Evolutionary conservation across 2,329 filamentous ascomycete genomes (phyloP), one percentile per base, ranked within the genome.

Genomic region (Chalara sp.): DNA sequence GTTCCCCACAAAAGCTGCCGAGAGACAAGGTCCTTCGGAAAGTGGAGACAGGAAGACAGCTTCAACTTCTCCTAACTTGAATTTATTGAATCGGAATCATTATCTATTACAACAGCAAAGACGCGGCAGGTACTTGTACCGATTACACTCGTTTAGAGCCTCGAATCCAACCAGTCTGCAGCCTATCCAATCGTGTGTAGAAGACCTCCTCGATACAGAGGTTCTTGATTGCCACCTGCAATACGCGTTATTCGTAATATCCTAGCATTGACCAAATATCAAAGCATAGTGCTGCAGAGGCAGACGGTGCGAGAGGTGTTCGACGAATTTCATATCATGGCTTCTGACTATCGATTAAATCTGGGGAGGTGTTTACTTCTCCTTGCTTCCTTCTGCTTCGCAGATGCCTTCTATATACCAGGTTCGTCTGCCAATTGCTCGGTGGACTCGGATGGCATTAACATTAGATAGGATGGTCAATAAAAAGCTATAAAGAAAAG

Each of bases 381-480:
- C 28, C 61, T 73, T 44, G 61, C 75, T 12, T 62, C 70, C 48
- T 57, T 78, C 50, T 75, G 76, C 32, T 72, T 74, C 52, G 71
- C 73, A 13, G 73, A 83, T 48, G 87, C 85, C 37, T 95, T 95
- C 68, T 95, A 95, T 67, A 86, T 95, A 60, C 89, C 89, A 61
- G 89, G 89, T 92, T 77, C 61, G 73, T 46, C 37, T 32, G 2
- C 10, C 32, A 13, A 39, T 40, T 43, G 35, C 32, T 11, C 41
- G 29, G 41, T 35, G 50, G 31, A 44, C 32, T 29, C 6, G 12
- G 28, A 50, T 32, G 32, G 28, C 11, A 30, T 33, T 56, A 47
- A 47, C 28, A 33, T 44, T 49, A 7, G 13, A 40, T 54, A 86
- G 89, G 89, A 58, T 93, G 87, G 76, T 95, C 89, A 5, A 83